phyloP scores from a whole-genome alignment of 345 rosid genomes.

The Hibiscus trionum region DNA sequence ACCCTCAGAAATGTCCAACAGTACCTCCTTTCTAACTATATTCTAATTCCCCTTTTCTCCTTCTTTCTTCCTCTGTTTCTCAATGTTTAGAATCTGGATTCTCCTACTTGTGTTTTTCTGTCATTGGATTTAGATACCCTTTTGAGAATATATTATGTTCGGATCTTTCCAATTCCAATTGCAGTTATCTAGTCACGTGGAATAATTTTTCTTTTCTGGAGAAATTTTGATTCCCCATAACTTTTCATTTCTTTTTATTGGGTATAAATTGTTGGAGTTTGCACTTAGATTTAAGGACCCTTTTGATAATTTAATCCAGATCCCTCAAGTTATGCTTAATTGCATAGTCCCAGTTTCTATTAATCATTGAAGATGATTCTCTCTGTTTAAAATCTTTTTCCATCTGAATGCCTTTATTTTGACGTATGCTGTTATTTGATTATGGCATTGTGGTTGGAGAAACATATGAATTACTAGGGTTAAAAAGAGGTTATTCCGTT shows the following conservation, averaged over 20 bases:
- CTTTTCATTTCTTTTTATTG: background rate
- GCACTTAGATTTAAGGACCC: background rate
- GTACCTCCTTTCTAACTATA: conserved; percentile 17
- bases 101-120: conserved; percentile 5
- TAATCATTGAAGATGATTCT: background rate
- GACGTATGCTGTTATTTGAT: background rate
- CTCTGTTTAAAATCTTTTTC: background rate
- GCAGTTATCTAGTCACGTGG: background rate
- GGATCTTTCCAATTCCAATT: conserved; percentile 12
- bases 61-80: background rate
- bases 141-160: background rate
- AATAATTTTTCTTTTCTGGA: background rate
- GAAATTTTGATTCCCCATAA: background rate
- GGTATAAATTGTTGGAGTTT: background rate
- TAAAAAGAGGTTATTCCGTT: background rate
- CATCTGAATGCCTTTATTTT: background rate
- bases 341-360: conserved; percentile 1
- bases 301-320: conserved; percentile 16
- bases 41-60: background rate
- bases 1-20: conserved; percentile 88
- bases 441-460: background rate
- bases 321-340: conserved; percentile 9
- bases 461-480: background rate
- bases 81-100: conserved; percentile 6
- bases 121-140: conserved; percentile 8